Base-by-base conservation (phyloP, 495 filamentous ascomycete genomes). In the Xylaria sp. region DNA sequence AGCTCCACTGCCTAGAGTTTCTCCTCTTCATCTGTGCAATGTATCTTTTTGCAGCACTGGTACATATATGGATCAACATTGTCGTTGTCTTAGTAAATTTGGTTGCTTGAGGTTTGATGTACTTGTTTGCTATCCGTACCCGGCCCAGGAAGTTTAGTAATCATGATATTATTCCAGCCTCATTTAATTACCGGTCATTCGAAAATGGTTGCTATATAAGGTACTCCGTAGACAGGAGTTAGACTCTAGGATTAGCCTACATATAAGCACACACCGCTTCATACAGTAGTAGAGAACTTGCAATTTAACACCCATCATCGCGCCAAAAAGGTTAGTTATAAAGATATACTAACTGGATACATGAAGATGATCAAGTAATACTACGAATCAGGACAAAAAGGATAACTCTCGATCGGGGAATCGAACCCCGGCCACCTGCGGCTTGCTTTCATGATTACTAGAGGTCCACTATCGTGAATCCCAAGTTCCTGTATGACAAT, bases 391-490 rank as follows among this genome's bases (percentile, higher is more conserved):
- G 2, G 3, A n/a, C 21, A 53, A 55, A 37, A 41, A 43, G 19
- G 1, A 35, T 17, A 24, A 48, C 78, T 80, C 79, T 79, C 75
- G 75, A 78, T 77, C 78, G 79, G 78, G 79, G 79, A 81, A 81
- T 81, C 78, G 79, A 81, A 81, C 79, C 77, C 79, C 79, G 78
- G 77, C 76, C 78, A 78, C 78, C 74, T 75, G 79, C 78, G 78
- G 24, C 24, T 46, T 68, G 40, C 21, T 31, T 14, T 65, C 43
- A 15, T n/a, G 24, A 15, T 19, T 17, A n/a, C 46, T 17, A 40
- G 15, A n/a, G 14, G 1, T 33, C 37, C 41, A 63, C 40, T 19
- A 31, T 63, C 61, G 61, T 63, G 61, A 44, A 52, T 3, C 31
- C 19, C 6, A 12, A 37, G 46, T 29, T 3, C 5, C 0, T 64